Conservation (phyloP, 495 filamentous ascomycete species). For the Margaritispora aquatica region DNA sequence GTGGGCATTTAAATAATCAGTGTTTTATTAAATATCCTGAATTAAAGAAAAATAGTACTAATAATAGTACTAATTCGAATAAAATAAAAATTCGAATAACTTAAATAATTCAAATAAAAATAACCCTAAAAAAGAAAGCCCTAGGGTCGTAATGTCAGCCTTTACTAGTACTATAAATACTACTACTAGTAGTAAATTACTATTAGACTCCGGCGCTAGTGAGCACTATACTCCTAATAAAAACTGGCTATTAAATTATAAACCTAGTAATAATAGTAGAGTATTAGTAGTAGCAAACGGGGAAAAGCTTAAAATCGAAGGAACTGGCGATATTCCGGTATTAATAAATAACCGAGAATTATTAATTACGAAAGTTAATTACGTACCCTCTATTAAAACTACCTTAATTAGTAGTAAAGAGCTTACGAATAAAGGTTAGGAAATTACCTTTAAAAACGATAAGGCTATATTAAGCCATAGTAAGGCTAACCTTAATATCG, state of each 20-base stretch:
- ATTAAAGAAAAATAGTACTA: conserved; percentile 1
- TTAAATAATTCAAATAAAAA: neutral
- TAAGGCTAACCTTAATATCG: neutral
- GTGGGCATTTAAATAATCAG: conserved; percentile 2
- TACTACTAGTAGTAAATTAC: neutral
- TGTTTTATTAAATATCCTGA: conserved; percentile 12
- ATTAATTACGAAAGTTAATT: conserved; percentile 11
- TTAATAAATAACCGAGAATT: conserved; percentile 6
- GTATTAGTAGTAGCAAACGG: conserved; percentile 1
- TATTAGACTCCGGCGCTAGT: conserved; percentile 6
- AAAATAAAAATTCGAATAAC: neutral
- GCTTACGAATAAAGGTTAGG: conserved; percentile 7
- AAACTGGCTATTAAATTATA: conserved; percentile 11
- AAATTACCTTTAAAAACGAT: conserved; percentile 4
- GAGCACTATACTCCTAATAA: conserved; percentile 10
- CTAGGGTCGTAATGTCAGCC: neutral
- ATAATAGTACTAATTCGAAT: no score
- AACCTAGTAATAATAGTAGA: neutral
- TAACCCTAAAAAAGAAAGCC: neutral
- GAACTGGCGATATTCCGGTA: conserved; percentile 8
- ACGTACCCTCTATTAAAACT: conserved; percentile 7
- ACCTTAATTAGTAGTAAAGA: conserved; percentile 8
- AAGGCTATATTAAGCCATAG: conserved; percentile 1
- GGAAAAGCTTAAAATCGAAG: neutral
- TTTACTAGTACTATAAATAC: neutral